Percentiles rank a stretch among this genome's conserved stretches.
These are phyloP conservation scores for Trichoderma sp. DNA, from an alignment of 2,329 filamentous ascomycete genomes.

Conservation along the genomic window DNA sequence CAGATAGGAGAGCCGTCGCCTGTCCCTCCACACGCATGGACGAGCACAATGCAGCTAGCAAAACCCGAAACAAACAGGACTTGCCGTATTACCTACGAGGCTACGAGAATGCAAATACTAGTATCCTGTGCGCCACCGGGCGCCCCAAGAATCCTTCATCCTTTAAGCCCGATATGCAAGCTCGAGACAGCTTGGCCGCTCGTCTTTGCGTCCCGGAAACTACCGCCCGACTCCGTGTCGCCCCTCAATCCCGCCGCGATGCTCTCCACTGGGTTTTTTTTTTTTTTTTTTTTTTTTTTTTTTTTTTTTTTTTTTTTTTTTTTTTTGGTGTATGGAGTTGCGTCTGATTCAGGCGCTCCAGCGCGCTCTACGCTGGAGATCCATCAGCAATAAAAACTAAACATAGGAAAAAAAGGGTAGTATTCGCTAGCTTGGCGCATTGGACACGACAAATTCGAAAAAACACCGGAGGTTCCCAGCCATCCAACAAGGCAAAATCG, in stretches of 20 bases:
- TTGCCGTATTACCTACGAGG: background rate
- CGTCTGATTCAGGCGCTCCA: background rate
- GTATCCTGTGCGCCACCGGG: background rate
- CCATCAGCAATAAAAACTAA: background rate
- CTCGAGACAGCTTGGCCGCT: background rate
- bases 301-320: no score
- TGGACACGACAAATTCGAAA: background rate
- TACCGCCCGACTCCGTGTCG: background rate
- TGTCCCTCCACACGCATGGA: background rate
- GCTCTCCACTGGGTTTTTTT: no score
- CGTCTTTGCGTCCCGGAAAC: slow-evolving; percentile 6
- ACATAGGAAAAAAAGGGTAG: background rate
- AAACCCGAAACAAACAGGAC: background rate
- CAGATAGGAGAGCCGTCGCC: background rate
- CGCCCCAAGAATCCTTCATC: background rate
- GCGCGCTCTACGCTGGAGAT: background rate
- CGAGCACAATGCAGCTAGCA: background rate
- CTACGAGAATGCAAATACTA: background rate
- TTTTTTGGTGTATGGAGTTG: background rate
- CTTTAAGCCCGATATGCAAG: background rate
- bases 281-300: no score
- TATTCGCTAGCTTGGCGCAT: background rate
- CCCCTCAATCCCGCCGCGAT: background rate
- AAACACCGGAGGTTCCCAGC: background rate
- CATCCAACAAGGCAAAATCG: background rate